Conservation (phyloP, 1,284 basidiomycete genomes). For the Porogramme epimiltina region DNA sequence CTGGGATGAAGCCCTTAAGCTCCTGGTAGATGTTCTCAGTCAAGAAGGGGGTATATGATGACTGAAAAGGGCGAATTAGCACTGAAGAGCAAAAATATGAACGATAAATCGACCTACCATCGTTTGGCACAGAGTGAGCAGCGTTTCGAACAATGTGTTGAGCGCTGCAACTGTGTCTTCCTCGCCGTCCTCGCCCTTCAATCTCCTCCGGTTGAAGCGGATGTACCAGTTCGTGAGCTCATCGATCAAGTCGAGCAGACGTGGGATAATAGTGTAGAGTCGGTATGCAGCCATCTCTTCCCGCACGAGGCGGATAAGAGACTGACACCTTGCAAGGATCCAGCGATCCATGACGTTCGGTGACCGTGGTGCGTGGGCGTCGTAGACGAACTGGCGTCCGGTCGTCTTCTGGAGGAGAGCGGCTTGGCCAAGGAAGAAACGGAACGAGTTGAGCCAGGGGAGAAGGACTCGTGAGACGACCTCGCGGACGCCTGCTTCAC, state of each 20-base stretch:
- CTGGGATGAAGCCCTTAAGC: slow-evolving; percentile 83
- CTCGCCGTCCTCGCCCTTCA: slow-evolving; percentile 94
- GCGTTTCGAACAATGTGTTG: slow-evolving; percentile 95
- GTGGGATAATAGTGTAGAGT: slow-evolving; percentile 98
- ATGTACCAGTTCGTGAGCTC: slow-evolving; percentile 99
- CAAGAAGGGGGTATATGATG: slow-evolving; percentile 97
- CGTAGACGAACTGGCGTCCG: slow-evolving; percentile 83
- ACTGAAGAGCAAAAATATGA: neutral
- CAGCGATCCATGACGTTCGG: slow-evolving; percentile 98
- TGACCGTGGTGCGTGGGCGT: slow-evolving; percentile 83
- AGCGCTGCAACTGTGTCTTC: slow-evolving; percentile 90
- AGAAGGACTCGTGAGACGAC: slow-evolving; percentile 94
- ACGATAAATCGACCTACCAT: slow-evolving; percentile 60
- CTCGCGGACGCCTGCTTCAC: slow-evolving; percentile 97
- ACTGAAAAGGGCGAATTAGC: slow-evolving; percentile 48
- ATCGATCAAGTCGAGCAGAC: slow-evolving; percentile 89
- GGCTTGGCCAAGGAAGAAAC: slow-evolving; percentile 98
- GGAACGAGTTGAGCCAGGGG: slow-evolving; percentile 99
- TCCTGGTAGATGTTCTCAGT: slow-evolving; percentile 98
- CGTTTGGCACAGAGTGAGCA: slow-evolving; percentile 93
- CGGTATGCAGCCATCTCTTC: slow-evolving; percentile 98
- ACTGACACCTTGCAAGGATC: slow-evolving; percentile 97
- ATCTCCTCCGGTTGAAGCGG: slow-evolving; percentile 93
- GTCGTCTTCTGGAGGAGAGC: slow-evolving; percentile 85
- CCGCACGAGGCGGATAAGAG: slow-evolving; percentile 89